Base-by-base conservation (phyloP, 176 grass and related monocot genomes). In the Typha latifolia region DNA sequence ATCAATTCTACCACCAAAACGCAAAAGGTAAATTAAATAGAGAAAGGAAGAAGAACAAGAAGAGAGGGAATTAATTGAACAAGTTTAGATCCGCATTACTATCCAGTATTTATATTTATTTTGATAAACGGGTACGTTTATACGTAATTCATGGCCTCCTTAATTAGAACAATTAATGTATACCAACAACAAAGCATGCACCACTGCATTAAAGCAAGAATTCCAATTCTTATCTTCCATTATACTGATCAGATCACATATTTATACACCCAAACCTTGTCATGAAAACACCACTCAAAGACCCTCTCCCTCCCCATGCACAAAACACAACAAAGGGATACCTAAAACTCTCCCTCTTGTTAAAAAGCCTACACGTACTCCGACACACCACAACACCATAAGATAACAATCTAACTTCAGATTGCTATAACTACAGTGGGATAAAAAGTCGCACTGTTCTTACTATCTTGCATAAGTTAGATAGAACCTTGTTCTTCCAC, bases 261-360 rank as follows among this genome's bases (percentile, higher is more conserved):
- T 78, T 63, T 68, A 70, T 68, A n/a, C 32, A 62, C 75, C 26
- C 19, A 66, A 49, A 78, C 43, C 75, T 32, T 52, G 37, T 68
- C 67, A 49, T 64, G 66, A 63, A 69, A 78, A 64, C 18, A 66
- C 75, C 66, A 47, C 18, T 64, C 12, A 62, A 49, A 62, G 68
- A 69, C 37, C 56, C 67, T 55, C 51, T 77, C 74, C 67, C 59
- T 55, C 68, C 68, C 18, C 75, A 55, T 57, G 53, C 20, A 56
- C 77, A 83, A 66, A 52, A 18, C 19, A 71, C 26, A 27, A 71
- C 49, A 53, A 72, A 80, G 61, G 81, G 84, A 82, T 67, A 64
- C 68, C 82, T 93, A 93, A 93, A 93, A 88, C 49, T 68, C 61
- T 64, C 81, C 89, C 79, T 82, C 73, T 64, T 62, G 55, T 75